phyloP scores from a whole-genome alignment of 495 filamentous ascomycete species.

The Xylaria scruposa region DNA sequence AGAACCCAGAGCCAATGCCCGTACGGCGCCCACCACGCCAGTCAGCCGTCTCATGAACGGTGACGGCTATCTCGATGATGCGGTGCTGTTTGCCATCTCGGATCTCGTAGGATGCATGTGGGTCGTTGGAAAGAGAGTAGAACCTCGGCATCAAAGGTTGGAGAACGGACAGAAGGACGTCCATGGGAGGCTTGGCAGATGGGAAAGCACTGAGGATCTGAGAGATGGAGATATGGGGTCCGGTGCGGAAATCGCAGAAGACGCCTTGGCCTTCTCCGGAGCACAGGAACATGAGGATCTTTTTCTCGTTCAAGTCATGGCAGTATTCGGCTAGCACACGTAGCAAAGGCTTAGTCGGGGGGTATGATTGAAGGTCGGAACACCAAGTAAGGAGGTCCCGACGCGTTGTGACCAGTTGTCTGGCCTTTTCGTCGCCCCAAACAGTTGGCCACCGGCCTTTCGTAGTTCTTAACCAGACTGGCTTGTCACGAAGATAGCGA shows the following conservation, averaged over 20 bases:
- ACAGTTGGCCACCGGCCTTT: slow-evolving; percentile 95
- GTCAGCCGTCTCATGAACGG: slow-evolving; percentile 84
- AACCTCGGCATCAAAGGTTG: slow-evolving; percentile 94
- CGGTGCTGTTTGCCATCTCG: slow-evolving; percentile 75
- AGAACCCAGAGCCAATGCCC: slow-evolving; percentile 81
- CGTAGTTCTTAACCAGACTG: slow-evolving; percentile 75
- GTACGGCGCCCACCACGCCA: slow-evolving; percentile 74
- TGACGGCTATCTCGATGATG: slow-evolving; percentile 92
- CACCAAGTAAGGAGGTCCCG: slow-evolving; percentile 95
- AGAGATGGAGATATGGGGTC: slow-evolving; percentile 78
- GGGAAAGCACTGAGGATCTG: slow-evolving; percentile 94
- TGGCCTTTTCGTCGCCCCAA: slow-evolving; percentile 89
- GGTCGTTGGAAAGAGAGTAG: slow-evolving; percentile 97
- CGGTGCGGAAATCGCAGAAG: slow-evolving; percentile 95
- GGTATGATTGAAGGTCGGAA: slow-evolving; percentile 88
- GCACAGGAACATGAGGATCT: slow-evolving; percentile 82
- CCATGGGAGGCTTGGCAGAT: slow-evolving; percentile 83
- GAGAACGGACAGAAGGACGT: slow-evolving; percentile 79
- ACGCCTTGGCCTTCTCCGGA: slow-evolving; percentile 90
- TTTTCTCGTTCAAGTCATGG: slow-evolving; percentile 78
- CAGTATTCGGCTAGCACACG: slow-evolving; percentile 88
- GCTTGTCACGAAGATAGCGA: slow-evolving; percentile 78
- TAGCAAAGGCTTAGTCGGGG: slow-evolving; percentile 87
- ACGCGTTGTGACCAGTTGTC: slow-evolving; percentile 85
- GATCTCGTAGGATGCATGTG: slow-evolving; percentile 76